phyloP scores from a whole-genome alignment of 352 stramenopile genomes.

The Elongisporangium undulatum region DNA sequence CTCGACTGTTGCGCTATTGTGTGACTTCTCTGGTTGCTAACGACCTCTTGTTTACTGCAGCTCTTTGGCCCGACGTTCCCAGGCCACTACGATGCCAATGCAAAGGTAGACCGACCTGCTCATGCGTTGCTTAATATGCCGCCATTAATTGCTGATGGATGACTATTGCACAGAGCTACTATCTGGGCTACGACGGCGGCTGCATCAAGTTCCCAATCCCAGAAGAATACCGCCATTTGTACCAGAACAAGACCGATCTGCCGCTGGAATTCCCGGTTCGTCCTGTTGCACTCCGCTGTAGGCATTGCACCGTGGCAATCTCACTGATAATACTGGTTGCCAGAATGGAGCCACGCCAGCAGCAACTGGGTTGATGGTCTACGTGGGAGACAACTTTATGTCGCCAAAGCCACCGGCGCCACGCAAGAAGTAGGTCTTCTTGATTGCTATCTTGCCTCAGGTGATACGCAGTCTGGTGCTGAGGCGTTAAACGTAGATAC shows the following conservation, averaged over 20 bases:
- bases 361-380: constrained; percentile 67
- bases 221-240: constrained; percentile 61
- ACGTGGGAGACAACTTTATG: constrained; percentile 42
- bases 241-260: constrained; percentile 70
- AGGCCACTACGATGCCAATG: constrained; percentile 57
- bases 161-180: constrained; percentile 43
- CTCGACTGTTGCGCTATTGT: background rate
- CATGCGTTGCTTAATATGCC: background rate
- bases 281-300: background rate
- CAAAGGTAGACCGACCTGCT: constrained; percentile 27
- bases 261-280: constrained; percentile 77
- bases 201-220: constrained; percentile 80
- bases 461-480: background rate
- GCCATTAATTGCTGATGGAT: background rate
- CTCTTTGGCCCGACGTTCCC: constrained; percentile 85
- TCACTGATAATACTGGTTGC: background rate
- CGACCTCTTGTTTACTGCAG: constrained; percentile 15
- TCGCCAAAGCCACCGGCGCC: constrained; percentile 30
- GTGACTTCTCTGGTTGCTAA: background rate
- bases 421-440: constrained; percentile 38
- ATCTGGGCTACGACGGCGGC: constrained; percentile 63
- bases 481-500: constrained; percentile 23
- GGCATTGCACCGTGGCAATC: background rate
- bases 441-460: background rate
- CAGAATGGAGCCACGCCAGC: constrained; percentile 77